These are phyloP conservation scores for Ammopiptanthus mongolicus DNA, from an alignment of 306 rosid species.

Conservation along the genomic window DNA sequence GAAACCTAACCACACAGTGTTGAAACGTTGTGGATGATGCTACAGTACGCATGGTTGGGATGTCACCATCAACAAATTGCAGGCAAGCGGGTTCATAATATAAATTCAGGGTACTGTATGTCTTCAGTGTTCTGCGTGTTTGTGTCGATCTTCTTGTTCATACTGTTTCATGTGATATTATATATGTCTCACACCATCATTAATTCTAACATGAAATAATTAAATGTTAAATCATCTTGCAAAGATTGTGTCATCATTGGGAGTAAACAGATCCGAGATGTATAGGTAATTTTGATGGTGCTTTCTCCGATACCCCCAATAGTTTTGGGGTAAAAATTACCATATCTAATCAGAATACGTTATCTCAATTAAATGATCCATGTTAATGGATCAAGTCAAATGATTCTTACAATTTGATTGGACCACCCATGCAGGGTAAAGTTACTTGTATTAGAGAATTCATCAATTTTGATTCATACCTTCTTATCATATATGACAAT, in stretches of 20 bases:
- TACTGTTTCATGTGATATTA: background rate
- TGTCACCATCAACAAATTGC: constrained; percentile 34
- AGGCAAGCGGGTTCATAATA: background rate
- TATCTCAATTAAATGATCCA: too few relatives aligned
- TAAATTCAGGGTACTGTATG: constrained; percentile 10
- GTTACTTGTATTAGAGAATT: too few relatives aligned
- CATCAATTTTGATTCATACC: too few relatives aligned
- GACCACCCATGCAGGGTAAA: too few relatives aligned
- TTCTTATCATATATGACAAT: too few relatives aligned
- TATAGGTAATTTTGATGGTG: background rate
- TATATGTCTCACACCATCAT: background rate
- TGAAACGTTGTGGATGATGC: background rate
- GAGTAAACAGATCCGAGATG: background rate
- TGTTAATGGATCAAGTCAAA: too few relatives aligned
- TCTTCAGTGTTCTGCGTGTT: background rate
- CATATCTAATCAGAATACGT: too few relatives aligned
- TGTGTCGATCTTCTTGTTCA: background rate
- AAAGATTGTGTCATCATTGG: background rate
- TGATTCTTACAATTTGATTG: too few relatives aligned
- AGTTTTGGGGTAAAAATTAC: too few relatives aligned
- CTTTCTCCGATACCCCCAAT: too few relatives aligned
- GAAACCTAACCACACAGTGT: constrained; percentile 34
- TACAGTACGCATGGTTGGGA: constrained; percentile 33
- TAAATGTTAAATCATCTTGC: background rate
- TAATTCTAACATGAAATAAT: background rate